These are phyloP conservation scores for Hanseniaspora uvarum DNA, from an alignment of 1,139 yeast species.

Conservation along the genomic window DNA sequence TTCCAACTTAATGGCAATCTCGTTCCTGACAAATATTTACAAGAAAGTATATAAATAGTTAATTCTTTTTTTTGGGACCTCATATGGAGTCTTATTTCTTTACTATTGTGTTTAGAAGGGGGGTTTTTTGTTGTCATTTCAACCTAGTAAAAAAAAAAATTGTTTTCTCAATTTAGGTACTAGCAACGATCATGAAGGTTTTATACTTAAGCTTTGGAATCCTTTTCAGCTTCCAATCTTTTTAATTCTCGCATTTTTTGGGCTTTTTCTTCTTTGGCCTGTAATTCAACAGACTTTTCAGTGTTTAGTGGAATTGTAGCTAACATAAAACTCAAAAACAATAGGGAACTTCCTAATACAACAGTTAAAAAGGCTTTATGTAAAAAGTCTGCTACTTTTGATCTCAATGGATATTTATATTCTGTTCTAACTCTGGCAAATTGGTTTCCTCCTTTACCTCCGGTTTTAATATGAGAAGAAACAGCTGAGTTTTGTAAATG, in stretches of 20 bases:
- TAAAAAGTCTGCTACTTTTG: slow-evolving; percentile 6
- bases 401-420: slow-evolving; percentile 12
- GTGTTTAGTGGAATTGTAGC: slow-evolving; percentile 10
- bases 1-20: background rate
- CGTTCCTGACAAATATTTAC: background rate
- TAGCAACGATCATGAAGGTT: background rate
- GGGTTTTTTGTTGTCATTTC: too few relatives aligned
- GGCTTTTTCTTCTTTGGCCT: slow-evolving; percentile 14
- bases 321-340: background rate
- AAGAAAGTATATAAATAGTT: background rate
- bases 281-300: background rate
- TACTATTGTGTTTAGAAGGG: too few relatives aligned
- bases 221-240: background rate
- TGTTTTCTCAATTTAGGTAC: too few relatives aligned
- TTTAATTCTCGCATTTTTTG: slow-evolving; percentile 1
- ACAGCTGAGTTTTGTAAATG: slow-evolving; percentile 2
- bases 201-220: background rate
- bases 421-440: slow-evolving; percentile 16
- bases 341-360: slow-evolving; percentile 1
- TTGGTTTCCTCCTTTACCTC: background rate
- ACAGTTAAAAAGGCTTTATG: background rate
- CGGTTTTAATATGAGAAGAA: background rate
- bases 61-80: background rate
- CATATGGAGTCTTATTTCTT: background rate
- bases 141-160: too few relatives aligned